Evolutionary conservation across 2,329 filamentous ascomycete genomes (phyloP), one percentile per base, ranked within the genome.

Genomic region (Thielaviopsis populi): DNA sequence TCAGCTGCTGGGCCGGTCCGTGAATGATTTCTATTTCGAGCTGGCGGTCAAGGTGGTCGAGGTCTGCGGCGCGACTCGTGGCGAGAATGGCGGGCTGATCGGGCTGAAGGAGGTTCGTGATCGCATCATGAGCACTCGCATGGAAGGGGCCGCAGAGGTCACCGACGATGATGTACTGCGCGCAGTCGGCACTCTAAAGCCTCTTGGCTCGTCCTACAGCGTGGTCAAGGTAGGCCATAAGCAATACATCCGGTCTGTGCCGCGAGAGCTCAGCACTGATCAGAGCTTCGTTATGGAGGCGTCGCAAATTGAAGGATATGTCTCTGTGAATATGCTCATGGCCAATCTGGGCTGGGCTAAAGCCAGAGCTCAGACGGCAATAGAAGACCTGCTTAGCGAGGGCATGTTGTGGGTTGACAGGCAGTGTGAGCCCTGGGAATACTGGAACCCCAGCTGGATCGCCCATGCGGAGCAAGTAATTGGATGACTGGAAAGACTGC

Each of bases 11-110:
- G 94, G 94, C 37, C 84, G 88, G 66, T 91, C 86, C 70, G 91
- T 99, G 69, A 95, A 96, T 72, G 94, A 99, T 74, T 99, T 99
- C 72, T 99, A 97, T 76, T 97, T 97, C 74, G 92, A 95, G 77
- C 83, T 99, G 56, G 94, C 91, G 1, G 92, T 97, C n/a, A 82
- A 89, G 60, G 88, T 97, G 0, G 94, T 99, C 5, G 92, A 97
- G 74, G 84, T 96, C 7, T 99, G 94, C 72, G 81, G 90, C 5
- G 84, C 86, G 62, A 96, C 91, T 54, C 80, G 94, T 62, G 83
- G 83, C 3, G 92, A 96, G 75, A 99, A 99, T 72, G 94, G 94
- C 6, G 94, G 94, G 0, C 78, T 99, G 70, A 89, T 99, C 62
- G 88, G 88, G 11, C 81, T 97, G 19, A 78, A 82, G 54, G 92